Percentiles rank a stretch among this genome's conserved stretches.
Evolutionary conservation across 1,284 basidiomycete species (phyloP).

Genomic region (Vanrija sp.): DNA sequence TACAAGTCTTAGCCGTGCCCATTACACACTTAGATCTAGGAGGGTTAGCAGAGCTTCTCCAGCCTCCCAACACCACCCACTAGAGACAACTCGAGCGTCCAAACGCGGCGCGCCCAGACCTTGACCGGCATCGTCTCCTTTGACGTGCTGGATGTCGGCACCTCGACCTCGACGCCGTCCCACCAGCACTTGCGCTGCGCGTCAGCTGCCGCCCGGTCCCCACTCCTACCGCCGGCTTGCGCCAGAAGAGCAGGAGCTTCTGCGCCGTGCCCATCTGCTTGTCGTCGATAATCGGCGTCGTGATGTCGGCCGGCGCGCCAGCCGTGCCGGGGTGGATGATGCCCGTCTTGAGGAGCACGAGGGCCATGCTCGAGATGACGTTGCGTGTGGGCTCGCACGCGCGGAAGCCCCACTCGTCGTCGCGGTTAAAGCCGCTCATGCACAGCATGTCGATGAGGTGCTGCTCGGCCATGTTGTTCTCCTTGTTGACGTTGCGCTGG

Average conservation of each 20-base stretch:
- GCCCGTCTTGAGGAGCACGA: conserved; percentile 95
- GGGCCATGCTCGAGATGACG: conserved; percentile 95
- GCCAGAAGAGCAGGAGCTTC: conserved; percentile 96
- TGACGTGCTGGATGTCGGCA: conserved; percentile 52
- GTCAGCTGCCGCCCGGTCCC: neutral
- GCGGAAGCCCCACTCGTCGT: conserved; percentile 96
- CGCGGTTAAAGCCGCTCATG: conserved; percentile 96
- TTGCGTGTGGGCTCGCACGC: conserved; percentile 92
- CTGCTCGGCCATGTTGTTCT: conserved; percentile 98
- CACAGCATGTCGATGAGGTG: conserved; percentile 99
- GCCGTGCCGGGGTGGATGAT: conserved; percentile 63
- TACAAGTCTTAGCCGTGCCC: no score
- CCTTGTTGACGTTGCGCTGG: conserved; percentile 98
- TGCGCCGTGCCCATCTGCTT: conserved; percentile 95
- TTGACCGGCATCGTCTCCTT: conserved; percentile 63
- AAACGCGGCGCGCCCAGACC: conserved; percentile 93
- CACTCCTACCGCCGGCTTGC: conserved; percentile 88
- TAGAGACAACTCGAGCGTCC: conserved; percentile 94
- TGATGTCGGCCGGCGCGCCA: conserved; percentile 25
- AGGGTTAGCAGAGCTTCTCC: no score
- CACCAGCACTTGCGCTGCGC: conserved; percentile 96
- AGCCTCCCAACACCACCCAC: no score
- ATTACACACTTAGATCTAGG: no score
- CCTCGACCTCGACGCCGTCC: conserved; percentile 91
- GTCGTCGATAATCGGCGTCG: conserved; percentile 61